phyloP scores from a whole-genome alignment of 495 filamentous ascomycete species.

The Neurospora sp. region DNA sequence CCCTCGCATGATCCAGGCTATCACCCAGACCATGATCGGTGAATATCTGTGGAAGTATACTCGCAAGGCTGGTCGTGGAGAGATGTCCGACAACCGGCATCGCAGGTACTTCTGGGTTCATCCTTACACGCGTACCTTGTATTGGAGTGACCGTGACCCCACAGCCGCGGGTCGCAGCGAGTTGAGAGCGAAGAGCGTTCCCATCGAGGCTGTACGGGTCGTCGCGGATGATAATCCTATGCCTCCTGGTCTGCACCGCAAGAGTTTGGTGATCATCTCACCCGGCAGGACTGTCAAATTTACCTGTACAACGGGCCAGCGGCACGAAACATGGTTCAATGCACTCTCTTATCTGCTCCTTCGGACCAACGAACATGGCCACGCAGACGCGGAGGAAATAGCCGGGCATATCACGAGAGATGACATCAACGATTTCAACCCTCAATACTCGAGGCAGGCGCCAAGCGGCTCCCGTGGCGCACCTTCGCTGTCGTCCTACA shows the following conservation, averaged over 20 bases:
- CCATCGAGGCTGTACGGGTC: slow-evolving; percentile 85
- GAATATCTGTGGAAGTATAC: slow-evolving; percentile 99
- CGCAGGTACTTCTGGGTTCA: slow-evolving; percentile 98
- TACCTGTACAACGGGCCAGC: slow-evolving; percentile 83
- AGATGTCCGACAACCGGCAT: slow-evolving; percentile 81
- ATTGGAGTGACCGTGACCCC: slow-evolving; percentile 93
- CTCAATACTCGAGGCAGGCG: slow-evolving; percentile 44
- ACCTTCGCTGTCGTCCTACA: slow-evolving; percentile 73
- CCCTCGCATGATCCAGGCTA: slow-evolving; percentile 97
- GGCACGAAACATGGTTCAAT: slow-evolving; percentile 98
- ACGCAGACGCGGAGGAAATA: slow-evolving; percentile 47
- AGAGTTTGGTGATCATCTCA: slow-evolving; percentile 83
- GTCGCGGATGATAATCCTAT: slow-evolving; percentile 94
- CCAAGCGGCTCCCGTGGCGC: slow-evolving; percentile 35
- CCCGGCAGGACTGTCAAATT: slow-evolving; percentile 83
- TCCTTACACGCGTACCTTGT: slow-evolving; percentile 90
- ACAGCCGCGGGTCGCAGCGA: slow-evolving; percentile 64
- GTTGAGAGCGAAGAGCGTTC: slow-evolving; percentile 85
- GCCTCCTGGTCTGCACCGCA: slow-evolving; percentile 87
- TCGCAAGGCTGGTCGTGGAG: slow-evolving; percentile 73
- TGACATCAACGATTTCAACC: slow-evolving; percentile 87
- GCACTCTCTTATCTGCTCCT: slow-evolving; percentile 87
- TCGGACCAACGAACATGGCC: slow-evolving; percentile 51
- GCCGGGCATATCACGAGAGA: slow-evolving; percentile 52
- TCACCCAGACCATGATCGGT: slow-evolving; percentile 99